A percentile compares a stretch with the other conserved stretches of the same genome.
Evolutionary conservation across 768 basidiomycete genomes (phyloP).

Genomic region (Mycena kentingensis): DNA sequence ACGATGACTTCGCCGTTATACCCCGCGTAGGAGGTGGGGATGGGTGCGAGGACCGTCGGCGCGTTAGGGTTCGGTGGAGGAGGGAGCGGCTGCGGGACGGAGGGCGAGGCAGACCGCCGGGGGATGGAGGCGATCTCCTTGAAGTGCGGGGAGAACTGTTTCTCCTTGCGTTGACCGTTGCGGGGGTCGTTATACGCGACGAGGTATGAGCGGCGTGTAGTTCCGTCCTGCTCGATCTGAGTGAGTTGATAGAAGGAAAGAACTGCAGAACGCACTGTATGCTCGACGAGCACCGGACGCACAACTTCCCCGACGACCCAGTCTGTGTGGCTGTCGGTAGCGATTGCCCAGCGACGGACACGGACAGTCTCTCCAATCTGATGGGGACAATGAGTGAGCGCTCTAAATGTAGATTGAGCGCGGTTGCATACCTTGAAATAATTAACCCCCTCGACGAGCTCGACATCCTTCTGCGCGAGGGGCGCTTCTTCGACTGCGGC

Average conservation of each 20-base stretch:
- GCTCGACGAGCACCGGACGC: constrained; percentile 6
- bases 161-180: constrained; percentile 1
- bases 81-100: too few species aligned
- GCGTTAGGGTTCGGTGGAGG: too few species aligned
- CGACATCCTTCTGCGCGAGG: background rate
- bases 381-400: background rate
- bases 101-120: background rate
- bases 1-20: background rate
- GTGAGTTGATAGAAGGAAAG: background rate
- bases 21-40: background rate
- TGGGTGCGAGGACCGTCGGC: background rate
- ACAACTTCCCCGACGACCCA: constrained; percentile 10
- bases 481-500: background rate
- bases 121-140: constrained; percentile 13
- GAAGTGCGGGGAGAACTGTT: constrained; percentile 9
- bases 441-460: constrained; percentile 17
- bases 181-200: constrained; percentile 3
- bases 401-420: background rate
- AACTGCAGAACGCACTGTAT: background rate
- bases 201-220: constrained; percentile 9
- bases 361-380: constrained; percentile 18
- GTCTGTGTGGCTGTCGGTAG: constrained; percentile 3
- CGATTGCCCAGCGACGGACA: constrained; percentile 10
- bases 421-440: constrained; percentile 15
- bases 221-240: constrained; percentile 7